Evolutionary conservation across 345 rosid species (phyloP), one percentile per base, ranked within the genome.

Genomic region (Aethionema arabicum): DNA sequence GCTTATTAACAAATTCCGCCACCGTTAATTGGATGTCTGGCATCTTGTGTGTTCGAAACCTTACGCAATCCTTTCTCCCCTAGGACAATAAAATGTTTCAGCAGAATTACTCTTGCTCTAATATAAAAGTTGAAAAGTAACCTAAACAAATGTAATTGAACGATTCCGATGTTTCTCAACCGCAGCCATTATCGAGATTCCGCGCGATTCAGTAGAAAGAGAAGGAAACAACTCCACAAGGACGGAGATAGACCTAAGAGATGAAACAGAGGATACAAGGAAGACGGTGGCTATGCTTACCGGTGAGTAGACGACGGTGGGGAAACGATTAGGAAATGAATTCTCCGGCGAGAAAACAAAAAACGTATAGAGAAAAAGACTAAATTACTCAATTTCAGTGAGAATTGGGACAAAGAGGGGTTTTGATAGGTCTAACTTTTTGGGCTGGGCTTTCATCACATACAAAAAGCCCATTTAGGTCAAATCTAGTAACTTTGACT

Each of bases 1-100:
- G 90, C 86, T 90, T 90, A 83, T 78, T 81, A 39, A 85, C 72
- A 59, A 88, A 95, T 6, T 90, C 96, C 53, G 72, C 69, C 61
- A 90, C 95, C 36, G 78, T 79, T 32, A 84, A 72, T 63, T 95
- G 92, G 33, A 82, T 83, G 77, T 88, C 97, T 44, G 97, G 96
- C 97, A 95, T 95, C 79, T 68, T 74, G 63, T 13, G 36, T 7
- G 11, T 56, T 62, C 29, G 40, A 59, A 55, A 41, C 71, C 11
- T 40, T 40, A 21, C 27, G 27, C 27, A 21, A 21, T 21, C 27
- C 27, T 21, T 21, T 21, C 1, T 21, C 27, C 27, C 27, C 27
- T 21, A 21, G 27, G 27, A 21, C 1, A 21, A 21, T 21, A 21
- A 1, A 21, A 21, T 21, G 1, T 1, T 21, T 21, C 2, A 21